A percentile compares a stretch with the other conserved stretches of the same genome.
Evolutionary conservation across 192 early-diverging fungal genomes (phyloP).

Genomic region (Dimargaris verticillata): DNA sequence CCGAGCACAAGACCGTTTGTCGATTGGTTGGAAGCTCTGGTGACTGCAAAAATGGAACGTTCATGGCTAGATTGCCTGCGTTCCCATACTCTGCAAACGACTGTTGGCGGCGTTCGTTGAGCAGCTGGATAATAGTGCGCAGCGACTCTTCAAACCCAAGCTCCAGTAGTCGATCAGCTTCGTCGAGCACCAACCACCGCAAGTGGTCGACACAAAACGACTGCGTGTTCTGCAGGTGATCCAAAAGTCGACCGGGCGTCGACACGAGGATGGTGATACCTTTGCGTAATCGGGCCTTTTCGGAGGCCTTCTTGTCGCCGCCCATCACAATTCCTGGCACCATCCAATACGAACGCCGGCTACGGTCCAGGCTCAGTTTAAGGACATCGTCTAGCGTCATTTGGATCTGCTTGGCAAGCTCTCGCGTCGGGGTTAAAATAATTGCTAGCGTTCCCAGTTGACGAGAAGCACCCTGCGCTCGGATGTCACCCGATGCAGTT

Average conservation of each 20-base stretch:
- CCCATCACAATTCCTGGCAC: slow-evolving; percentile 69
- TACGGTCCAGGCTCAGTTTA: slow-evolving; percentile 28
- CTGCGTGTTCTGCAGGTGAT: slow-evolving; percentile 69
- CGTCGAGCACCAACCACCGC: slow-evolving; percentile 92
- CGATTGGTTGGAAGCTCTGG: slow-evolving; percentile 40
- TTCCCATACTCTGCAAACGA: no score
- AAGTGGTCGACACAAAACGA: slow-evolving; percentile 70
- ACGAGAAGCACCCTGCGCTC: slow-evolving; percentile 35
- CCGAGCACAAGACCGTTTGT: slow-evolving; percentile 76
- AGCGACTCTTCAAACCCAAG: slow-evolving; percentile 79
- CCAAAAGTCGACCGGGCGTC: slow-evolving; percentile 89
- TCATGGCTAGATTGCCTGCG: no score
- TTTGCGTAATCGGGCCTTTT: slow-evolving; percentile 66
- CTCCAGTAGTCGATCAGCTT: slow-evolving; percentile 92
- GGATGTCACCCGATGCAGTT: slow-evolving; percentile 8
- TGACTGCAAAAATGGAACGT: slow-evolving; percentile 9
- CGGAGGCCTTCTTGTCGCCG: slow-evolving; percentile 65
- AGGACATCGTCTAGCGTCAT: slow-evolving; percentile 58
- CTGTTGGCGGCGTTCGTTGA: slow-evolving; percentile 26
- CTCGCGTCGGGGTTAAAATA: slow-evolving; percentile 89
- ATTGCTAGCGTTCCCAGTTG: slow-evolving; percentile 77
- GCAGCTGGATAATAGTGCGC: slow-evolving; percentile 43
- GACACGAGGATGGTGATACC: slow-evolving; percentile 80
- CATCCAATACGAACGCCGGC: slow-evolving; percentile 52
- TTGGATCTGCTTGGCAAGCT: slow-evolving; percentile 89